Conservation (phyloP, 1,139 yeast genomes). For the Geotrichum histeridarum region DNA sequence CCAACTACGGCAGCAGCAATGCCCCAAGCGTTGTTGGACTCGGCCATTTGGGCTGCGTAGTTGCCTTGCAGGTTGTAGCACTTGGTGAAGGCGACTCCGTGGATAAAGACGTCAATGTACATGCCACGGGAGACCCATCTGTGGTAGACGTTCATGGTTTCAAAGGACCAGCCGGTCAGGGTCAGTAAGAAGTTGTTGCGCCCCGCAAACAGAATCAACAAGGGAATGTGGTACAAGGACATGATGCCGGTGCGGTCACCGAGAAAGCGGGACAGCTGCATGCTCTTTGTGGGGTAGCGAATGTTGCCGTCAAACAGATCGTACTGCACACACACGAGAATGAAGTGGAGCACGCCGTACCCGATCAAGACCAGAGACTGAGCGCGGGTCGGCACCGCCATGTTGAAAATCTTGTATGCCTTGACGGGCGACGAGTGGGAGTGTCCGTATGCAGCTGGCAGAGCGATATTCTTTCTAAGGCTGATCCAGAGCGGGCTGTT, state of each 20-base stretch:
- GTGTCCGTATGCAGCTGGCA: slow-evolving; percentile 17
- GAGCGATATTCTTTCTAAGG: slow-evolving; percentile 5
- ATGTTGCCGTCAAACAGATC: slow-evolving; percentile 10
- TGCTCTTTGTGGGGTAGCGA: neutral
- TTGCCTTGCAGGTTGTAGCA: neutral
- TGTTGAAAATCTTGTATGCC: slow-evolving; percentile 26
- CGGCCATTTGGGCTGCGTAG: neutral
- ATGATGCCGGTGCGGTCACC: slow-evolving; percentile 58
- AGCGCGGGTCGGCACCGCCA: slow-evolving; percentile 26
- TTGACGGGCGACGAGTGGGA: slow-evolving; percentile 13
- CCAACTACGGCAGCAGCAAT: slow-evolving; percentile 44
- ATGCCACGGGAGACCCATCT: slow-evolving; percentile 54
- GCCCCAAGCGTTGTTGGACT: slow-evolving; percentile 39
- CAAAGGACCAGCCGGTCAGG: slow-evolving; percentile 57
- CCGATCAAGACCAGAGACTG: slow-evolving; percentile 25
- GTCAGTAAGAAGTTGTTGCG: slow-evolving; percentile 55
- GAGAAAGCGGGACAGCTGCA: slow-evolving; percentile 30
- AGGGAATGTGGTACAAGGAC: slow-evolving; percentile 50
- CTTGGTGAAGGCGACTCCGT: slow-evolving; percentile 25
- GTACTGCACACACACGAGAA: slow-evolving; percentile 19
- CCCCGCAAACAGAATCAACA: slow-evolving; percentile 57
- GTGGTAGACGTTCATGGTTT: slow-evolving; percentile 56
- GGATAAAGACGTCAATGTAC: slow-evolving; percentile 42
- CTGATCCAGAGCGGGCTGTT: slow-evolving; percentile 6
- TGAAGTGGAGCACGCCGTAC: slow-evolving; percentile 20